Conservation (phyloP, 305 asterid species). For the Solanum aculeatissimum region DNA sequence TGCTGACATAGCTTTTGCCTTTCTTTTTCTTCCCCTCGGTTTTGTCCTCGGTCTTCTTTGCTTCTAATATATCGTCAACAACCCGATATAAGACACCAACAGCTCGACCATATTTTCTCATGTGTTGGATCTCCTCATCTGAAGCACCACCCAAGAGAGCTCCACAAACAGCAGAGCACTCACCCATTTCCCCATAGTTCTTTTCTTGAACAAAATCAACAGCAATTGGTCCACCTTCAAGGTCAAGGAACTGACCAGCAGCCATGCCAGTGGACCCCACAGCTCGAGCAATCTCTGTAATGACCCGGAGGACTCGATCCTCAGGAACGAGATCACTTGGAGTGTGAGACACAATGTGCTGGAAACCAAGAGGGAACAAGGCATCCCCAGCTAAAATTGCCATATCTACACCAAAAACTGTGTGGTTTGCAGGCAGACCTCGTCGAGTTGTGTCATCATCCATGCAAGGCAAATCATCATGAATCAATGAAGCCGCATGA, state of each 20-base stretch:
- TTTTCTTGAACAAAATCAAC: slow-evolving; percentile 75
- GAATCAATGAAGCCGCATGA: slow-evolving; percentile 90
- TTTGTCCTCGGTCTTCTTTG: slow-evolving; percentile 15
- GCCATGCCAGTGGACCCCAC: slow-evolving; percentile 99
- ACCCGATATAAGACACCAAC: slow-evolving; percentile 75
- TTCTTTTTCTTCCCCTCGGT: slow-evolving; percentile 17
- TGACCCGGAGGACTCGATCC: slow-evolving; percentile 49
- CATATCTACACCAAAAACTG: slow-evolving; percentile 81
- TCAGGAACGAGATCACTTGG: slow-evolving; percentile 74
- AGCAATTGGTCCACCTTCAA: slow-evolving; percentile 66
- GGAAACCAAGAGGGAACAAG: slow-evolving; percentile 90
- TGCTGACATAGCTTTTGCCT: slow-evolving; percentile 63
- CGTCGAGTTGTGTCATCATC: slow-evolving; percentile 90
- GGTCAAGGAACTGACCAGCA: slow-evolving; percentile 86
- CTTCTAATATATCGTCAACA: slow-evolving; percentile 57
- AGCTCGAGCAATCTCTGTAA: slow-evolving; percentile 88
- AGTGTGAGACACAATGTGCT: slow-evolving; percentile 80
- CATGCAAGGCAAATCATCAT: slow-evolving; percentile 97
- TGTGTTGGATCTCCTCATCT: slow-evolving; percentile 59
- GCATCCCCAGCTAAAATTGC: slow-evolving; percentile 97
- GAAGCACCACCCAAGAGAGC: slow-evolving; percentile 90
- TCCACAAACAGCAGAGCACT: slow-evolving; percentile 94
- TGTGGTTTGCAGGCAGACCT: slow-evolving; percentile 88
- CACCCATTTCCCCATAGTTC: slow-evolving; percentile 91
- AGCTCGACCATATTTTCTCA: slow-evolving; percentile 71